These are phyloP conservation scores for Blastocystis sp. DNA, from an alignment of 352 stramenopile species.

Conservation along the genomic window DNA sequence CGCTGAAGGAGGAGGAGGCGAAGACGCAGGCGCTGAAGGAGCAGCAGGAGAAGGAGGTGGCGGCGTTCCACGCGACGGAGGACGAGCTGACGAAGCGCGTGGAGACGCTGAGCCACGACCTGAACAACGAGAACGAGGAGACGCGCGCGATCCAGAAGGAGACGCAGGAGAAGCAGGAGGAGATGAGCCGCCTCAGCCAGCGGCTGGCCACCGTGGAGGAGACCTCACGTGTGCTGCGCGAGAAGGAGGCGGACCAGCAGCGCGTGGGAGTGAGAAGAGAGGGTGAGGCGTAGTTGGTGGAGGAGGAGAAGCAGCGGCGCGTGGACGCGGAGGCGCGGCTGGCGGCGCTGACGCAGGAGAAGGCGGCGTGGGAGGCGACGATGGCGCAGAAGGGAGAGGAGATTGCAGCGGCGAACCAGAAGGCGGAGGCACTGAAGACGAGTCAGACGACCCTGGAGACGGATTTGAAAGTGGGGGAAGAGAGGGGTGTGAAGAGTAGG, in stretches of 20 bases:
- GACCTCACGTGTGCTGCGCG: conserved; percentile 15
- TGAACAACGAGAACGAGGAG: conserved; percentile 54
- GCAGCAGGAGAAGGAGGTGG: conserved; percentile 18
- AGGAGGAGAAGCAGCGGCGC: not conserved
- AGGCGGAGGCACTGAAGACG: not conserved
- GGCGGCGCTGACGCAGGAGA: not conserved
- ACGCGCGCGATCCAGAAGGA: conserved; percentile 56
- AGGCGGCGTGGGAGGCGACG: not conserved
- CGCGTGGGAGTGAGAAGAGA: not conserved
- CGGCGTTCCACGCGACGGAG: conserved; percentile 18
- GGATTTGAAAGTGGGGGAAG: conserved; percentile 21
- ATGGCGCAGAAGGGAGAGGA: not conserved
- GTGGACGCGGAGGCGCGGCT: conserved; percentile 13
- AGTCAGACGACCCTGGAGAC: not conserved
- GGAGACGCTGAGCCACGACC: conserved; percentile 43
- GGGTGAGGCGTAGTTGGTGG: not conserved
- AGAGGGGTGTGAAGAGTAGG: not conserved
- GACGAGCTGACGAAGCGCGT: conserved; percentile 26
- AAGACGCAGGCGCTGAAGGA: conserved; percentile 16
- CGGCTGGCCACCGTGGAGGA: not conserved
- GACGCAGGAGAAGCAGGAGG: conserved; percentile 39
- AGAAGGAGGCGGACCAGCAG: conserved; percentile 23
- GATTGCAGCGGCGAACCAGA: conserved; percentile 8
- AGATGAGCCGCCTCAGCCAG: not conserved
- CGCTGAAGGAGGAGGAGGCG: conserved; percentile 7